Conservation (phyloP, 2,329 filamentous ascomycete genomes). For the Talaromyces atroroseus region DNA sequence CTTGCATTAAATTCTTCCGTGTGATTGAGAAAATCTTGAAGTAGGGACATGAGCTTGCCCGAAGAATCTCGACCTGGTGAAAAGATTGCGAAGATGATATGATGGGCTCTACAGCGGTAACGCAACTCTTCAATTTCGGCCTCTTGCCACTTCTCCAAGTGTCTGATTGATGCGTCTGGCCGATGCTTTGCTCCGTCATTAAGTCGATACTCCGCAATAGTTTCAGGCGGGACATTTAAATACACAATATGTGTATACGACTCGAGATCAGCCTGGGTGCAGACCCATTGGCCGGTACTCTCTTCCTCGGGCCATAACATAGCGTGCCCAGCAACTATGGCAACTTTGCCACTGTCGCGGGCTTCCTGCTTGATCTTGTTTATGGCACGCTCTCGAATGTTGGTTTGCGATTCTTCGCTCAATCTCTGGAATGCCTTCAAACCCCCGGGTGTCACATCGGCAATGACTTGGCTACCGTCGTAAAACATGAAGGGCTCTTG, state of each 20-base stretch:
- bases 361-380: conserved; percentile 38
- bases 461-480: conserved; percentile 52
- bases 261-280: conserved; percentile 42
- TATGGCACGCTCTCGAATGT: conserved; percentile 45
- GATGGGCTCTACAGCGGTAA: conserved; percentile 39
- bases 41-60: conserved; percentile 13
- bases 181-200: conserved; percentile 38
- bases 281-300: conserved; percentile 26
- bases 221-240: conserved; percentile 37
- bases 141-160: conserved; percentile 47
- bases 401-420: conserved; percentile 29
- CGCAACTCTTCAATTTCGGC: conserved; percentile 42
- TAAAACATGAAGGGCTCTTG: conserved; percentile 42
- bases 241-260: conserved; percentile 57
- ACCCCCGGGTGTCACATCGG: conserved; percentile 39
- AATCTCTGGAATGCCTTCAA: conserved; percentile 45
- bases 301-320: conserved; percentile 47
- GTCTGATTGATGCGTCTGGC: conserved; percentile 23
- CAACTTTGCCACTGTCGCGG: conserved; percentile 27
- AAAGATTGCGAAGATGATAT: conserved; percentile 44
- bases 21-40: conserved; percentile 6
- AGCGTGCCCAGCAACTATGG: conserved; percentile 52
- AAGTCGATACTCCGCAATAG: conserved; percentile 34
- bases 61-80: conserved; percentile 14
- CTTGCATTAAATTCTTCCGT: conserved; percentile 1